Percentiles rank a stretch among this genome's conserved stretches.
Conservation (phyloP, 768 basidiomycete species). For the Agaricus blazei region DNA sequence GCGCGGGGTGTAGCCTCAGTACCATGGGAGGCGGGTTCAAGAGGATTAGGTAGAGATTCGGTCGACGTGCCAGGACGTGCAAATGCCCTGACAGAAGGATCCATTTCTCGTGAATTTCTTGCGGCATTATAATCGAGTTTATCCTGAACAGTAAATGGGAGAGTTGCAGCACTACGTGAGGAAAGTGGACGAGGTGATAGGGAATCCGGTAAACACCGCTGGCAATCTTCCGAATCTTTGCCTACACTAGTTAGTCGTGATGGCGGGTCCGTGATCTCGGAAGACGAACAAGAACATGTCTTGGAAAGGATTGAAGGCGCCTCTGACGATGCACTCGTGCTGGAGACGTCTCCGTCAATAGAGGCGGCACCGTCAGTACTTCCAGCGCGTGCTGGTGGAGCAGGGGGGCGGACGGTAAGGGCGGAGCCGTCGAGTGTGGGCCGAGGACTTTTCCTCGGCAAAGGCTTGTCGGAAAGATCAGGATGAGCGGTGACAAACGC, state of each 20-base stretch:
- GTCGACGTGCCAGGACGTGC: constrained; percentile 75
- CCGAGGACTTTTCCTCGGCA: constrained; percentile 27
- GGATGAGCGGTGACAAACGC: constrained; percentile 93
- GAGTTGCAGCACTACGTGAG: constrained; percentile 9
- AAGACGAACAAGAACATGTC: constrained; percentile 35
- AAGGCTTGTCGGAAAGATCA: constrained; percentile 57
- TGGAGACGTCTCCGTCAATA: constrained; percentile 27
- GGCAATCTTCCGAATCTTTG: constrained; percentile 20
- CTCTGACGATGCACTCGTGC: constrained; percentile 35
- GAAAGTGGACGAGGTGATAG: constrained; percentile 2
- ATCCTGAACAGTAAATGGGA: constrained; percentile 3
- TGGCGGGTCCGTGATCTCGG: constrained; percentile 44
- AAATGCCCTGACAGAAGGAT: constrained; percentile 71
- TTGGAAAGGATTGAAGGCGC: constrained; percentile 40
- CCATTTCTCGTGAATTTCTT: constrained; percentile 54
- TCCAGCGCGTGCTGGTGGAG: constrained; percentile 24
- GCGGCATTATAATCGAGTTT: constrained; percentile 16
- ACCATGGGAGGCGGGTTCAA: constrained; percentile 17
- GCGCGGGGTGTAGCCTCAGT: constrained; percentile 32
- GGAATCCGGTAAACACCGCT: constrained; percentile 8
- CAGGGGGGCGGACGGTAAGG: constrained; percentile 17
- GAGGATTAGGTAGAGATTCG: constrained; percentile 49
- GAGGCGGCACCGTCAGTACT: constrained; percentile 26
- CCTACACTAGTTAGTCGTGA: constrained; percentile 35
- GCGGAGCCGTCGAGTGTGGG: constrained; percentile 19